Evolutionary conservation across 148 eudicot species (phyloP), one percentile per base, ranked within the genome.

Genomic region (Silene latifolia): DNA sequence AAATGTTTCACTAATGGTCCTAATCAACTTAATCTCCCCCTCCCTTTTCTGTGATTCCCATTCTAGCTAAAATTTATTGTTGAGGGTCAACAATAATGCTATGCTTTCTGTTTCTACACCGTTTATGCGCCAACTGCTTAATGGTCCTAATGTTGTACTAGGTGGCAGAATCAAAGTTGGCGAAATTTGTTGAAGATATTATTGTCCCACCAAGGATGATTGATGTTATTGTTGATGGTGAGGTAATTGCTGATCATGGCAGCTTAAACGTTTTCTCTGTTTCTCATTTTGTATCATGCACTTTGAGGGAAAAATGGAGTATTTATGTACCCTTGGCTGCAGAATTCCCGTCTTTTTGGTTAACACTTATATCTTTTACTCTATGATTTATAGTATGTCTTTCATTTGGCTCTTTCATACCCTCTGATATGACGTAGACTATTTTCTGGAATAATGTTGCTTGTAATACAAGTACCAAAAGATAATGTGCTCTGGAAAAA

Each of bases 171-270:
- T 90, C 96, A 65, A 92, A 92, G 81, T 72, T 95, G 82, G 97
- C 99, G 54, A 92, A 90, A 79, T 92, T 95, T 90, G 99, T 95
- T 72, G 99, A 92, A 87, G 99, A 92, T 76, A 95, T 95, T 64
- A 95, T 95, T 76, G 92, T 95, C 46, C 97, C 99, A 25, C 99
- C 97, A 75, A 92, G 92, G 87, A 95, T 92, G 98, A 86, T 95
- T 72, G 99, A 92, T 81, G 81, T 90, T 71, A 88, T 95, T 75
- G 97, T 92, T 32, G 99, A 95, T 77, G 94, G 96, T 83, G 96
- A 92, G 99, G 99, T 92, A 87, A 25, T 74, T 39, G 63, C 29
- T 67, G 42, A 46, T 74, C 63, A 77, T 67, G 13, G 72, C 71
- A 27, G 48, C 46, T 70, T 13, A 47, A n/a, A n/a, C n/a, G n/a